Conservation (phyloP, 2,329 filamentous ascomycete species). For the Sclerotinia nivalis region DNA sequence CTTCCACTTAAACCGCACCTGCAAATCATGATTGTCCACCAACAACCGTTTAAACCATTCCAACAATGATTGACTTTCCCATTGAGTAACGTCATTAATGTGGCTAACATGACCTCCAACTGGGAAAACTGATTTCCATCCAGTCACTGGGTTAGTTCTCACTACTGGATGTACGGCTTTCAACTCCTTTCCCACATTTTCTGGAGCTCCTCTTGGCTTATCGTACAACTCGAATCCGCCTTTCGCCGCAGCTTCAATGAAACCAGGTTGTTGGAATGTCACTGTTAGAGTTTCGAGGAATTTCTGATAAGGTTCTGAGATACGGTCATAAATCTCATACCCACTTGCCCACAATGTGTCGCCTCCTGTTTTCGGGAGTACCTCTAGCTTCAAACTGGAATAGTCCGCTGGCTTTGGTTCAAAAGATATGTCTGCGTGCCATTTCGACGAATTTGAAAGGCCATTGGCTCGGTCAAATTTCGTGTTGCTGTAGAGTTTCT, state of each 20-base stretch:
- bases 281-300: conserved; percentile 62
- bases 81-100: conserved; percentile 53
- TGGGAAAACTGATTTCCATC: conserved; percentile 57
- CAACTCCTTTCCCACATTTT: conserved; percentile 51
- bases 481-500: conserved; percentile 49
- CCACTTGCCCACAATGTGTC: conserved; percentile 67
- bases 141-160: conserved; percentile 59
- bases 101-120: conserved; percentile 52
- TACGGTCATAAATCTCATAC: conserved; percentile 66
- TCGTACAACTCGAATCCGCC: conserved; percentile 51
- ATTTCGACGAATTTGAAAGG: conserved; percentile 50
- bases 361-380: conserved; percentile 57
- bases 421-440: conserved; percentile 66
- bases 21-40: conserved; percentile 57
- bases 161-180: conserved; percentile 56
- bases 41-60: conserved; percentile 54
- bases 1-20: conserved; percentile 48
- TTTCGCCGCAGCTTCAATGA: conserved; percentile 49
- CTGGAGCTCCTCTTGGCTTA: conserved; percentile 49
- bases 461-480: conserved; percentile 28
- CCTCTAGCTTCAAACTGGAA: conserved; percentile 55
- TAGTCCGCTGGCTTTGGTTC: conserved; percentile 66
- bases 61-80: conserved; percentile 52
- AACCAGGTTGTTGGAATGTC: conserved; percentile 52
- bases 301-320: conserved; percentile 55